Percentiles rank a stretch among this genome's conserved stretches.
These are phyloP conservation scores for Penicillium paneum DNA, from an alignment of 2,329 filamentous ascomycete genomes.

Conservation along the genomic window DNA sequence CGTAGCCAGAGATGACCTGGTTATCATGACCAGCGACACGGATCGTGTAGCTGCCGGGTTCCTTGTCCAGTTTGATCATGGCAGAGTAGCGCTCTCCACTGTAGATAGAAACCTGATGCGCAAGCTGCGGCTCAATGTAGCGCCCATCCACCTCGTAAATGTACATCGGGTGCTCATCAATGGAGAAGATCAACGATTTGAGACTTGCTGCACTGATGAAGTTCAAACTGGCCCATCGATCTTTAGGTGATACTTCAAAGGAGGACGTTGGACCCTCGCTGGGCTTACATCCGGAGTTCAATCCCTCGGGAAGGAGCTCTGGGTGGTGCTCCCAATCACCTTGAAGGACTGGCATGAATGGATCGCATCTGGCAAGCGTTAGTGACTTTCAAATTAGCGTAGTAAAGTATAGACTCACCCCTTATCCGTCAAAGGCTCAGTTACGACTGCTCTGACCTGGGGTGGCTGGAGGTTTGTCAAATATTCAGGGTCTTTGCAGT, in stretches of 20 bases:
- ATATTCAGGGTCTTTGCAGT: slow-evolving; percentile 17
- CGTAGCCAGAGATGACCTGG: neutral
- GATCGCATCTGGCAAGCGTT: slow-evolving; percentile 11
- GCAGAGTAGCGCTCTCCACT: neutral
- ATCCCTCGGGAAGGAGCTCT: neutral
- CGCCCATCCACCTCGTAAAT: slow-evolving; percentile 25
- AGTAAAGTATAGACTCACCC: slow-evolving; percentile 8
- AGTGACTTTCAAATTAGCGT: neutral
- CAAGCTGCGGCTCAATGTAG: neutral
- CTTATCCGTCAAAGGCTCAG: slow-evolving; percentile 18
- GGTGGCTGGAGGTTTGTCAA: slow-evolving; percentile 11
- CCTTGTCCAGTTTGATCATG: neutral
- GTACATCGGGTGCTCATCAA: slow-evolving; percentile 44
- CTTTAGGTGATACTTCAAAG: slow-evolving; percentile 39
- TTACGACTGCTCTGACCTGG: slow-evolving; percentile 5
- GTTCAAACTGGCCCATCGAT: slow-evolving; percentile 54
- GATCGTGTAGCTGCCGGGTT: neutral
- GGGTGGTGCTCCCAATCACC: neutral
- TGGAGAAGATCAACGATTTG: slow-evolving; percentile 47
- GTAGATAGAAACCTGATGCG: neutral
- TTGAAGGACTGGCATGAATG: slow-evolving; percentile 6
- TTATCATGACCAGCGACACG: neutral
- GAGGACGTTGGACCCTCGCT: slow-evolving; percentile 33
- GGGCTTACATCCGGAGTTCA: neutral
- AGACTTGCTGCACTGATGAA: slow-evolving; percentile 54